Conservation (phyloP, 495 filamentous ascomycete species). For the Massariosphaeria phaeospora region DNA sequence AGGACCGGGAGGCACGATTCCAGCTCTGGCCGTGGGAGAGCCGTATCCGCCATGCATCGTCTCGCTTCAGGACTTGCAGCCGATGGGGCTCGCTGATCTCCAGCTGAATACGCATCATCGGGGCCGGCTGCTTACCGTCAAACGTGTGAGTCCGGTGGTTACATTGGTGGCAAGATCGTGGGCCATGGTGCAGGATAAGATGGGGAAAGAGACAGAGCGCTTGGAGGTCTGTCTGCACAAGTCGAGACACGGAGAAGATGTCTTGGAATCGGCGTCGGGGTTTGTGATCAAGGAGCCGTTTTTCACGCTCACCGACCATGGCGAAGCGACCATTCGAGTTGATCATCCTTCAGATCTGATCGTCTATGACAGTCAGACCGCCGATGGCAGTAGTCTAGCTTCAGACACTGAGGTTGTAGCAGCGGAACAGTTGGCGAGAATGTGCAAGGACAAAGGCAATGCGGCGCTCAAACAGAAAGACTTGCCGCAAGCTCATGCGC, state of each 20-base stretch:
- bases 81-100: constrained; percentile 35
- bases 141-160: constrained; percentile 16
- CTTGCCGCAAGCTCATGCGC: constrained; percentile 32
- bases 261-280: constrained; percentile 7
- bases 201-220: constrained; percentile 12
- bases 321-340: constrained; percentile 15
- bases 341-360: constrained; percentile 32
- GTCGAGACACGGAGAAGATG: constrained; percentile 17
- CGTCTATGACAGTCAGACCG: constrained; percentile 4
- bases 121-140: constrained; percentile 9
- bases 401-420: not conserved
- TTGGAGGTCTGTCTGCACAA: constrained; percentile 34
- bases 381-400: not conserved
- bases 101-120: constrained; percentile 22
- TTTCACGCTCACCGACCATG: constrained; percentile 21
- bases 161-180: constrained; percentile 19
- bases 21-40: constrained; percentile 35
- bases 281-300: constrained; percentile 32
- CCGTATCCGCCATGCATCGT: constrained; percentile 39
- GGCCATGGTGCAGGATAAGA: constrained; percentile 23
- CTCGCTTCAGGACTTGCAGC: constrained; percentile 33
- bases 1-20: constrained; percentile 15
- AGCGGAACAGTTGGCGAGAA: constrained; percentile 30
- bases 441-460: constrained; percentile 41
- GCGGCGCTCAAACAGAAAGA: constrained; percentile 34